A percentile compares a stretch with the other conserved stretches of the same genome.
Conservation (phyloP, 2,329 filamentous ascomycete genomes). For the Fusarium acutatum region DNA sequence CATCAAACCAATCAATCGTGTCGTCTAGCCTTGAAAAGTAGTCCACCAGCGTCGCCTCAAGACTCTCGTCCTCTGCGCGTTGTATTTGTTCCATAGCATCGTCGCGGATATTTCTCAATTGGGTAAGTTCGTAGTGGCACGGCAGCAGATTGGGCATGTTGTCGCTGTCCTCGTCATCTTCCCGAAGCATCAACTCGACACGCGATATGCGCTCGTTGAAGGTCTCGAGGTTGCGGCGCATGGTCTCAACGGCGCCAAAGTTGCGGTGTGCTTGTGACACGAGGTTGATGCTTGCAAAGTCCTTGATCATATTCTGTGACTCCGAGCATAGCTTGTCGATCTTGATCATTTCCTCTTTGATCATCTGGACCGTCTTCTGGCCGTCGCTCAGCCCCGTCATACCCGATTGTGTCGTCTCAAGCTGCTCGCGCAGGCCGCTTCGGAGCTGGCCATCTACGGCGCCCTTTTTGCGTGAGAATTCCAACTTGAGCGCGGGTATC, state of each 20-base stretch:
- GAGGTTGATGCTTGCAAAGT: constrained; percentile 92
- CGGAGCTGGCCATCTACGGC: constrained; percentile 91
- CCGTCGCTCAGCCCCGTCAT: constrained; percentile 90
- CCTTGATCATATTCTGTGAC: constrained; percentile 95
- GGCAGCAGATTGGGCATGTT: constrained; percentile 91
- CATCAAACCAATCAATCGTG: constrained; percentile 93
- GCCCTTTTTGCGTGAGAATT: constrained; percentile 93
- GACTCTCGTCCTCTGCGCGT: constrained; percentile 73
- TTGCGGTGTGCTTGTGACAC: constrained; percentile 96
- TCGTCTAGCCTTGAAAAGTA: constrained; percentile 89
- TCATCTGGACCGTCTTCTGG: constrained; percentile 88
- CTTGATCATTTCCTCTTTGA: constrained; percentile 98
- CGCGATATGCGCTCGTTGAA: constrained; percentile 81
- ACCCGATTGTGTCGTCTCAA: constrained; percentile 92
- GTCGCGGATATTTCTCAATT: constrained; percentile 91
- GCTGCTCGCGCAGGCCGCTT: constrained; percentile 86
- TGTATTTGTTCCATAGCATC: constrained; percentile 97
- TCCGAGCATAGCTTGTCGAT: constrained; percentile 98
- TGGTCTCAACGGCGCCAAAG: constrained; percentile 91
- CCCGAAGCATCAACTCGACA: constrained; percentile 79
- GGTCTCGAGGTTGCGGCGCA: constrained; percentile 88
- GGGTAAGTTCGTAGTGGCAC: constrained; percentile 91
- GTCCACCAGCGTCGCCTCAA: constrained; percentile 85
- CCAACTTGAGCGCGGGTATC: constrained; percentile 85
- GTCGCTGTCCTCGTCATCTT: constrained; percentile 86